Base-by-base conservation (phyloP, 1,139 yeast species). In the Pichia sp. region DNA sequence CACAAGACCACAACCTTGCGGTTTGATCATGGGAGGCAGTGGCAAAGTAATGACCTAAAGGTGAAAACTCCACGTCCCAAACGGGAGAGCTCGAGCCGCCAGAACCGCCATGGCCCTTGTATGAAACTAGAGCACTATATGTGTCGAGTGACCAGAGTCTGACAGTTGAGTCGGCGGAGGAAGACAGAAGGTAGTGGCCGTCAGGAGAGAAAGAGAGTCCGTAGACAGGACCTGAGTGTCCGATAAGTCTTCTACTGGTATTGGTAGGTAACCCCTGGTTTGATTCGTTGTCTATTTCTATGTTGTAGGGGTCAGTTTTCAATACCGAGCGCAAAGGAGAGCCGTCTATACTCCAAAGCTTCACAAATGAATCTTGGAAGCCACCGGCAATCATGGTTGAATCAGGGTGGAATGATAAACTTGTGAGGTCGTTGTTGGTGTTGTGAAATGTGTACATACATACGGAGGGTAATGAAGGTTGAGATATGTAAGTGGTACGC, bases 371-470 rank as follows among this genome's bases (percentile, higher is more conserved):
- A 66, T 93, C 98, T 60, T 89, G 89, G 66, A 93, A 93, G 7
- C 99, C 99, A 22, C 91, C 96, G 0, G 98, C 98, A 41, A 88
- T 85, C 60, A 91, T 65, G 31, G 91, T 83, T 18, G 95, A 82
- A 66, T 91, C 97, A 48, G 86, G 88, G 62, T 93, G 89, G 70
- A 91, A 91, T 56, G 84, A 87, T 49, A 93, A 68, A 52, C 90
- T 82, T 19, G 95, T 87, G 76, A 93, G 74, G 56, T 87, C 95
- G 59, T 87, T 87, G 66, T 87, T 86, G 9, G 98, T 87, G 69
- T 95, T 93, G 74, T 93, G 99, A 72, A 95, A 91, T 0, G 99
- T 93, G 72, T 93, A 95, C 96, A 93, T 89, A 69, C 99, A 93
- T 41, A 93, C 96, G 53, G 96, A 87, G 12, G 99, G 99, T 26